Percentiles rank a stretch among this genome's conserved stretches.
These are phyloP conservation scores for Ascochyta fabae DNA, from an alignment of 2,329 filamentous ascomycete genomes.

Conservation along the genomic window DNA sequence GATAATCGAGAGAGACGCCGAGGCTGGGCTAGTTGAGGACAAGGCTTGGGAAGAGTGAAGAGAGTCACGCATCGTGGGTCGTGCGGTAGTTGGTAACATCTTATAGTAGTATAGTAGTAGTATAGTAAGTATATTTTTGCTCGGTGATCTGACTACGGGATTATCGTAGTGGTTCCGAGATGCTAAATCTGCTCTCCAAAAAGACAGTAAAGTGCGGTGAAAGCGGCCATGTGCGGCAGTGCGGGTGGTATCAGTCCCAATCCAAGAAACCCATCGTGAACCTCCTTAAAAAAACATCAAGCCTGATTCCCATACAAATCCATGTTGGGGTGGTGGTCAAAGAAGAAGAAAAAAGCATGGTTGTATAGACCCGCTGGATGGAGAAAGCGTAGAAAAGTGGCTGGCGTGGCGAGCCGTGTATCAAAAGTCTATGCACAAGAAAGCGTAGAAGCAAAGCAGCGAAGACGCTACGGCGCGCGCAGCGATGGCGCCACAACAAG, in stretches of 20 bases:
- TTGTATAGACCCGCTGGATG: not conserved
- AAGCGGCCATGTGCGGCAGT: constrained; percentile 8
- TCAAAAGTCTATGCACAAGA: constrained; percentile 13
- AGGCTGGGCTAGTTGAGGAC: constrained; percentile 1
- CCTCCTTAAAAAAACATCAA: constrained; percentile 8
- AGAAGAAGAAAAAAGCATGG: not conserved
- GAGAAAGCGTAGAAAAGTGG: constrained; percentile 4
- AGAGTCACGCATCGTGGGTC: not conserved
- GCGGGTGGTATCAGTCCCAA: constrained; percentile 14
- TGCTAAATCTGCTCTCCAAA: not conserved
- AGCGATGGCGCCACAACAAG: not conserved
- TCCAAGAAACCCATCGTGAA: constrained; percentile 8
- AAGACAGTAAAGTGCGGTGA: not conserved
- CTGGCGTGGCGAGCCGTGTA: constrained; percentile 10
- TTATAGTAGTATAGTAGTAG: too few relatives aligned
- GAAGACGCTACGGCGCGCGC: constrained; percentile 1
- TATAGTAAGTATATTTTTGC: not conserved
- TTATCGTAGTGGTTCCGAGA: constrained; percentile 2
- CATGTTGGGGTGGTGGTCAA: not conserved
- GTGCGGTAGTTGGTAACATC: not conserved
- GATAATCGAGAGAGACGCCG: not conserved
- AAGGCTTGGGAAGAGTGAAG: not conserved
- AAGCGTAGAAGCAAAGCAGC: not conserved
- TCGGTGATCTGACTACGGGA: constrained; percentile 6
- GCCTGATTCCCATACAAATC: constrained; percentile 1